phyloP scores from a whole-genome alignment of 345 rosid species.

The Euphorbia tirucalli region DNA sequence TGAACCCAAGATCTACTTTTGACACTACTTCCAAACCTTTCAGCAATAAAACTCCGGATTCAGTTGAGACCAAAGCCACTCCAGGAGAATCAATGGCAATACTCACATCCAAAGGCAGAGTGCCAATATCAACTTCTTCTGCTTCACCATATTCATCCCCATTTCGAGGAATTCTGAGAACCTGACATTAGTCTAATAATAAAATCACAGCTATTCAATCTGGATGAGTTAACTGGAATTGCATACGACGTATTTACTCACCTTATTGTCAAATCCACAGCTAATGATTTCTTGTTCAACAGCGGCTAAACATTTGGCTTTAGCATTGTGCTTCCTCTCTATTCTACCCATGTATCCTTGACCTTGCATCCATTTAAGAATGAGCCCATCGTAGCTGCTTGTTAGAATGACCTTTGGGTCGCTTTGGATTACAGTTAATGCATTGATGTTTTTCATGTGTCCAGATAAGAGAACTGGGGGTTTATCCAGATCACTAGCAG shows the following conservation, averaged over 20 bases:
- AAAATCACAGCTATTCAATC: no score
- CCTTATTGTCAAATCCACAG: conserved; percentile 89
- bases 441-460: conserved; percentile 77
- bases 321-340: conserved; percentile 64
- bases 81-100: conserved; percentile 65
- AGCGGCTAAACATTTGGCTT: conserved; percentile 80
- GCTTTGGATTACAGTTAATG: conserved; percentile 58
- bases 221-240: no score
- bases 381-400: conserved; percentile 81
- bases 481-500: conserved; percentile 71
- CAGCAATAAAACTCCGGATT: conserved; percentile 76
- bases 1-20: conserved; percentile 65
- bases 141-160: conserved; percentile 66
- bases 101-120: conserved; percentile 83
- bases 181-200: conserved; percentile 46
- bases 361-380: conserved; percentile 84
- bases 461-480: conserved; percentile 66
- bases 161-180: conserved; percentile 60
- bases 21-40: conserved; percentile 61
- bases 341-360: conserved; percentile 68
- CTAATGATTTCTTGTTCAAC: conserved; percentile 70
- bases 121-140: conserved; percentile 60
- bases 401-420: conserved; percentile 58
- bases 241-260: no score
- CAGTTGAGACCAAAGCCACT: conserved; percentile 60